Conservation (phyloP, 1,284 basidiomycete species). For the Laetiporus sulphureus region DNA sequence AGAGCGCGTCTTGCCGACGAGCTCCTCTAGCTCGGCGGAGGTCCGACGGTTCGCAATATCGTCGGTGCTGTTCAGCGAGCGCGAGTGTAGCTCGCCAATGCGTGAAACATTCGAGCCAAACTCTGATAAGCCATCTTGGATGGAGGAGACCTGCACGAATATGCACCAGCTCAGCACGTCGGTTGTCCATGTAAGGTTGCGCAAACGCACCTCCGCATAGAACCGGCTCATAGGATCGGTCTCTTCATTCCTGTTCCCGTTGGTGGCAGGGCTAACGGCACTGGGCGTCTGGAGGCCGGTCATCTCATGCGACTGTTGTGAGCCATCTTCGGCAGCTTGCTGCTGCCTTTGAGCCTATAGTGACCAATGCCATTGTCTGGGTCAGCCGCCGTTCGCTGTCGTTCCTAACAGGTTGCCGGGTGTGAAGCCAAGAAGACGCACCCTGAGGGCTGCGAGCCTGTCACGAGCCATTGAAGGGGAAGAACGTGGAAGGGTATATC, state of each 20-base stretch:
- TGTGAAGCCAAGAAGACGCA: conserved; percentile 16
- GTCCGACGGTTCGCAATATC: conserved; percentile 39
- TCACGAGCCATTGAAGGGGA: conserved; percentile 31
- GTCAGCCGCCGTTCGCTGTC: conserved; percentile 12
- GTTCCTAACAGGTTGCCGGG: not conserved
- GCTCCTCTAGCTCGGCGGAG: conserved; percentile 42
- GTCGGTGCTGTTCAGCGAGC: conserved; percentile 51
- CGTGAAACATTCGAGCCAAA: conserved; percentile 51
- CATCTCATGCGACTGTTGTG: conserved; percentile 27
- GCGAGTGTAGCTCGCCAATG: conserved; percentile 54
- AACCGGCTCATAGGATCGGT: conserved; percentile 31
- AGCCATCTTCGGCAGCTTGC: conserved; percentile 15
- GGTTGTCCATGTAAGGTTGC: not conserved
- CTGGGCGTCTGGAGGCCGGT: conserved; percentile 18
- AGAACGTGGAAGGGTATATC: conserved; percentile 22
- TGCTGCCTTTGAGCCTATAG: conserved; percentile 30
- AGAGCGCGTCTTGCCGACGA: conserved; percentile 57
- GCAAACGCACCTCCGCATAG: conserved; percentile 31
- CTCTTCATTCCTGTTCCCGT: conserved; percentile 18
- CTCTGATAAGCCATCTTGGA: conserved; percentile 52
- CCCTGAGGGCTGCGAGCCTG: conserved; percentile 35
- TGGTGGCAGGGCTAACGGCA: conserved; percentile 14
- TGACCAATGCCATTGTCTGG: conserved; percentile 2
- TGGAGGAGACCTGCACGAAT: conserved; percentile 28
- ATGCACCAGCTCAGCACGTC: conserved; percentile 1